phyloP scores from a whole-genome alignment of 345 rosid genomes.

The Cardamine occulta region DNA sequence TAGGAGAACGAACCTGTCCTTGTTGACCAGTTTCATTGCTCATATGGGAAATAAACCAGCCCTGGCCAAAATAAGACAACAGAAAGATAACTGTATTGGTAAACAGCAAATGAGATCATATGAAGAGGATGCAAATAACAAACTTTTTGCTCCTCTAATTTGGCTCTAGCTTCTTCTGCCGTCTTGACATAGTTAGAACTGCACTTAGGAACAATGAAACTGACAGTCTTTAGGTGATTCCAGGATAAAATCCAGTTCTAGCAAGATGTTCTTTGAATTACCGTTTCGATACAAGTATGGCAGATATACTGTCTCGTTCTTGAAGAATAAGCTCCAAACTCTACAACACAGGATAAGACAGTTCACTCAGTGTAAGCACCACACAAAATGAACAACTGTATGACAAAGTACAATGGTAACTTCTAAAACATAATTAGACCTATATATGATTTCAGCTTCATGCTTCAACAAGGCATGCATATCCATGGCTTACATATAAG shows the following conservation, averaged over 20 bases:
- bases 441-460: neutral
- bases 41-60: slow-evolving; percentile 52
- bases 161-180: slow-evolving; percentile 49
- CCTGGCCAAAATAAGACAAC: slow-evolving; percentile 46
- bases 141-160: slow-evolving; percentile 70
- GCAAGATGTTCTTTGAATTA: slow-evolving; percentile 37
- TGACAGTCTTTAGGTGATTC: slow-evolving; percentile 16
- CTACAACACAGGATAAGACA: slow-evolving; percentile 41
- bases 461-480: neutral
- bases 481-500: slow-evolving; percentile 9
- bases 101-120: slow-evolving; percentile 10
- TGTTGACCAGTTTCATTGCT: slow-evolving; percentile 39
- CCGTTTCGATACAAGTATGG: slow-evolving; percentile 63
- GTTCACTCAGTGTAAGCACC: neutral
- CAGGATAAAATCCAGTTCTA: slow-evolving; percentile 15
- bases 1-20: slow-evolving; percentile 44
- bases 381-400: neutral
- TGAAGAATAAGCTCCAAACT: slow-evolving; percentile 65
- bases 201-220: slow-evolving; percentile 22
- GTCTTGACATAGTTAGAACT: slow-evolving; percentile 62
- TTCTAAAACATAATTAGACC: neutral
- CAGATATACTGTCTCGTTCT: slow-evolving; percentile 56
- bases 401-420: neutral
- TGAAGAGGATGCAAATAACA: slow-evolving; percentile 14
- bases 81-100: slow-evolving; percentile 17